Evolutionary conservation across 2,329 filamentous ascomycete species (phyloP), one percentile per base, ranked within the genome.

Genomic region (Bipolaris gigantea): DNA sequence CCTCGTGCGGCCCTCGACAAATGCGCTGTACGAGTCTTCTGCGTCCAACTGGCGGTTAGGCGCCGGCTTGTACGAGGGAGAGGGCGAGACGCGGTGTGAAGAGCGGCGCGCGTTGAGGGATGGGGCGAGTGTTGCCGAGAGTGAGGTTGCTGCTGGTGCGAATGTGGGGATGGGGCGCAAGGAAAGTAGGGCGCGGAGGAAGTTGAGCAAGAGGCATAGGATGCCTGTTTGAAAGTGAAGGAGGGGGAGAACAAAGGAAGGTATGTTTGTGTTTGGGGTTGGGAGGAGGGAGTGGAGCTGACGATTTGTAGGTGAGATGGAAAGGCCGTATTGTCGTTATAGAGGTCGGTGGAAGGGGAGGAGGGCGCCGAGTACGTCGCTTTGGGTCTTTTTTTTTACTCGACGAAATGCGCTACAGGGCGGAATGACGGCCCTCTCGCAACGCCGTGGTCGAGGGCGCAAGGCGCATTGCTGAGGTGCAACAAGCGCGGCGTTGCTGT

Each of bases 201-300:
- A 57, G 33, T 36, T 65, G 27, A 67, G 60, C 21, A 67, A 67
- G 23, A 63, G 48, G 38, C 62, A 67, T 54, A 52, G 61, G 5
- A 61, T 54, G 36, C 59, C 62, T 39, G 49, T 48, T 34, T 61
- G 54, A 57, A 35, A n/a, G 8, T 1, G 10, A 4, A 9, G 7
- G 25, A 7, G 23, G 8, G 3, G 21, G 21, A 5, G 21, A 5
- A 23, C 3, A 5, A 5, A 23, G 21, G 5, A 3, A 30, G 27
- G 10, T 30, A 30, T 30, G 27, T 30, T 11, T 30, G 10, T 30
- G 7, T 9, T 30, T 30, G 27, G 27, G 27, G 1, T 0, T 11
- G 27, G 27, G 25, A 27, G 25, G 25, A 27, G 8, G 25, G 8
- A 13, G n/a, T n/a, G n/a, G n/a, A n/a, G n/a, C 33, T 35, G 33